phyloP scores from a whole-genome alignment of 2,329 filamentous ascomycete genomes.

The Microdochium bolleyi region DNA sequence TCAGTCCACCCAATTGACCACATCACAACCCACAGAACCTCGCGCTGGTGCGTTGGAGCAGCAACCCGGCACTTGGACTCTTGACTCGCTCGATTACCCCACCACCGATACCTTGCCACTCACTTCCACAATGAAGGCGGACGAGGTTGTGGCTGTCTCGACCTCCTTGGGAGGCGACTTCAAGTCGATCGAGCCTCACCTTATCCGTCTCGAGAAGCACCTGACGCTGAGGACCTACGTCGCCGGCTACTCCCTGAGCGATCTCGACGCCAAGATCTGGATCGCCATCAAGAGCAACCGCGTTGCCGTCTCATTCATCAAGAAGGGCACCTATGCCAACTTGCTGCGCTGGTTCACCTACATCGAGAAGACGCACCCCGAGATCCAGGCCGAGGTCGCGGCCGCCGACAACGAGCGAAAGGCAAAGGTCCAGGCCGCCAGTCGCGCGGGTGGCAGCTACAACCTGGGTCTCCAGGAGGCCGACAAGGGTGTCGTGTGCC shows the following conservation, averaged over 20 bases:
- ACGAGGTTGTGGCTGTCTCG: constrained; percentile 45
- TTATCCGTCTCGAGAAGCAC: constrained; percentile 77
- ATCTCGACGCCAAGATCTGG: constrained; percentile 78
- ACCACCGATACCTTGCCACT: constrained; percentile 4
- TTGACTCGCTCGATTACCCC: neutral
- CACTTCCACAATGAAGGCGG: constrained; percentile 43
- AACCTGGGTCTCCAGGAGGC: constrained; percentile 80
- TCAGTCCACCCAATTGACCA: neutral
- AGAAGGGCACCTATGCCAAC: constrained; percentile 69
- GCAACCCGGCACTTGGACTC: neutral
- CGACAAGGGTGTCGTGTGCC: constrained; percentile 81
- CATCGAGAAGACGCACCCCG: constrained; percentile 73
- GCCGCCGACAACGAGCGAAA: constrained; percentile 59
- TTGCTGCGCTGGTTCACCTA: constrained; percentile 81
- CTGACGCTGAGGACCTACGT: constrained; percentile 82
- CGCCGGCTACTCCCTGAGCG: constrained; percentile 68
- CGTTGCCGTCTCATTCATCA: constrained; percentile 72
- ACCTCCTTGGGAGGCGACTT: constrained; percentile 58
- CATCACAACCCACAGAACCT: neutral
- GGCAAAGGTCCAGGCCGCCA: constrained; percentile 60
- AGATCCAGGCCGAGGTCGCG: constrained; percentile 65
- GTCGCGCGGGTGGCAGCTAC: constrained; percentile 78
- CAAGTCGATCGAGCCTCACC: constrained; percentile 68
- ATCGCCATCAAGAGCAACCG: constrained; percentile 75
- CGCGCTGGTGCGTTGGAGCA: neutral